phyloP scores from a whole-genome alignment of 169 alveolate species.

The Eimeria mitis region DNA sequence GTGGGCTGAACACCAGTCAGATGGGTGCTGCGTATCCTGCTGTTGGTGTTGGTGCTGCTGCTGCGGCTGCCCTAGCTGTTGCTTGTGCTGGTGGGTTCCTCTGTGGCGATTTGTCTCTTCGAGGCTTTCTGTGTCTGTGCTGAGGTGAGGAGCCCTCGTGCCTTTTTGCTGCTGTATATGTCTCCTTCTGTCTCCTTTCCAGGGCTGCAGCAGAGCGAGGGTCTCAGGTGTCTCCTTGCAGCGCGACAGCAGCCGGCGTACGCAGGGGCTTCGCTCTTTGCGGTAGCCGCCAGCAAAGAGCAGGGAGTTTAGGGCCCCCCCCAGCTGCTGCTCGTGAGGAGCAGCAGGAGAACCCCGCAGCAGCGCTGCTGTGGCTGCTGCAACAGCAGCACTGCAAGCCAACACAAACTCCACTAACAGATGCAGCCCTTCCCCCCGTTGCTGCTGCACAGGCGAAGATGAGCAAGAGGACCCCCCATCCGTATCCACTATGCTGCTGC shows the following conservation, averaged over 20 bases:
- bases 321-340: constrained; percentile 52
- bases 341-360: constrained; percentile 60
- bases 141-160: neutral
- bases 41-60: constrained; percentile 4
- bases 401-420: constrained; percentile 32
- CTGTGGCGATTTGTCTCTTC: neutral
- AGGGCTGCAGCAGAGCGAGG: neutral
- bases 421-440: neutral
- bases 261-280: constrained; percentile 41
- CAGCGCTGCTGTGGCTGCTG: constrained; percentile 68
- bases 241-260: constrained; percentile 48
- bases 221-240: constrained; percentile 14
- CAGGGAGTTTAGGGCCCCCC: constrained; percentile 41
- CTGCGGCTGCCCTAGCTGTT: neutral
- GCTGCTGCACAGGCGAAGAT: neutral
- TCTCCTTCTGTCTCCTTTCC: constrained; percentile 14
- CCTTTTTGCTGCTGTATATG: neutral
- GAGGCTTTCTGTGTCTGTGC: neutral
- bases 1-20: neutral
- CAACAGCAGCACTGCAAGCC: constrained; percentile 51
- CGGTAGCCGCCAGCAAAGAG: constrained; percentile 52
- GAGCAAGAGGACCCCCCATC: neutral
- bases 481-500: neutral
- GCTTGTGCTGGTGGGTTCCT: neutral
- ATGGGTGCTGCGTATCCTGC: neutral